Evolutionary conservation across 345 rosid genomes (phyloP).

Genomic region (Melaleuca quinquenervia): DNA sequence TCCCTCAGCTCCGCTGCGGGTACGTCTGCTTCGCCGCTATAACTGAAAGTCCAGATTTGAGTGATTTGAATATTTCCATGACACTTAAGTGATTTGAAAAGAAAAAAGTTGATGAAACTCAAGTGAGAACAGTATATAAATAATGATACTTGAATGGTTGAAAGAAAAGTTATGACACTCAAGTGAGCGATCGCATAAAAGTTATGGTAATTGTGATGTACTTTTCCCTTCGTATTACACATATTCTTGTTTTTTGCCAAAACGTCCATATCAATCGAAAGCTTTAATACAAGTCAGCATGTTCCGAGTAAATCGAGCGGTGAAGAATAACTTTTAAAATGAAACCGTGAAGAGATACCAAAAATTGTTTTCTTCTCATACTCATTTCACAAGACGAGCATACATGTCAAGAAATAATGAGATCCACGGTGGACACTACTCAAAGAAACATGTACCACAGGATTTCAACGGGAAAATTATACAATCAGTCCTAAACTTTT

Average conservation of each 20-base stretch:
- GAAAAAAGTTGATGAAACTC: too few species aligned
- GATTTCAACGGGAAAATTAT: too few species aligned
- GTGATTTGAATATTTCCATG: too few species aligned
- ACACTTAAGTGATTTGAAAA: too few species aligned
- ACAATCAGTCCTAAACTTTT: too few species aligned
- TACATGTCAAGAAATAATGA: background rate
- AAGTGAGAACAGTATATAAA: too few species aligned
- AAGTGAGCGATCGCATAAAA: too few species aligned
- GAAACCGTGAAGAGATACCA: background rate
- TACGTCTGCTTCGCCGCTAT: background rate
- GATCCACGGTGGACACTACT: background rate
- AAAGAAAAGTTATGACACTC: background rate
- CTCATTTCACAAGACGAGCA: background rate
- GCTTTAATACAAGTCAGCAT: background rate
- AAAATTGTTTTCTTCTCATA: background rate
- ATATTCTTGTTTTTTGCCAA: background rate
- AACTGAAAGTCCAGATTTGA: background rate
- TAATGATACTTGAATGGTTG: too few species aligned
- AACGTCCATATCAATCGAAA: background rate
- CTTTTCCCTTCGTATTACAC: too few species aligned
- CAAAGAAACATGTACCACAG: background rate
- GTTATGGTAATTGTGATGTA: too few species aligned
- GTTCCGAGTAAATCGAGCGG: background rate
- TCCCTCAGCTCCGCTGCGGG: background rate
- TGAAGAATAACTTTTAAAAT: background rate